A percentile compares a stretch with the other conserved stretches of the same genome.
Evolutionary conservation across 192 early-diverging fungal species (phyloP).

Genomic region (Coemansia interrupta): DNA sequence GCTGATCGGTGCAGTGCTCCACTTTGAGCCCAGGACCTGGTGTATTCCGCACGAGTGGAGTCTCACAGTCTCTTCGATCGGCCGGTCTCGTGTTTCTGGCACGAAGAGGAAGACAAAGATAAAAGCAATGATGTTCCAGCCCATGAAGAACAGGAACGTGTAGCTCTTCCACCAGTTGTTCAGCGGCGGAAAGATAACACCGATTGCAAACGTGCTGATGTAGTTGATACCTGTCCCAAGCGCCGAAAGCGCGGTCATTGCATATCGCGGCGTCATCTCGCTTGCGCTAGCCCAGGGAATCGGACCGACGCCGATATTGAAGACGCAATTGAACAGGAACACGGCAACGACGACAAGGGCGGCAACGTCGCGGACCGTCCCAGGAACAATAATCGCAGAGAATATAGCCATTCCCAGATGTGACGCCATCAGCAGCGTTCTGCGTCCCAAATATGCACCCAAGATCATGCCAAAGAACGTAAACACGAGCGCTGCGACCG

Average conservation of each 20-base stretch:
- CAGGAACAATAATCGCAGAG: slow-evolving; percentile 60
- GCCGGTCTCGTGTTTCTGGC: slow-evolving; percentile 77
- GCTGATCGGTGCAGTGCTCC: slow-evolving; percentile 20
- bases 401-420: slow-evolving; percentile 60
- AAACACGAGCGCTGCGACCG: slow-evolving; percentile 45
- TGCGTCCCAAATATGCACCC: slow-evolving; percentile 68
- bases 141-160: slow-evolving; percentile 66
- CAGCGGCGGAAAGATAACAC: slow-evolving; percentile 58
- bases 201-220: slow-evolving; percentile 58
- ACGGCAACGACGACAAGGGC: slow-evolving; percentile 59
- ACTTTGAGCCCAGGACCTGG: slow-evolving; percentile 40
- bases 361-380: slow-evolving; percentile 49
- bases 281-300: slow-evolving; percentile 79
- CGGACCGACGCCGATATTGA: slow-evolving; percentile 75
- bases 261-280: slow-evolving; percentile 75
- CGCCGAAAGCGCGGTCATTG: slow-evolving; percentile 64
- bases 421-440: slow-evolving; percentile 66
- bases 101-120: slow-evolving; percentile 65
- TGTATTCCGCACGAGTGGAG: slow-evolving; percentile 50
- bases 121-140: slow-evolving; percentile 59
- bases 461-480: slow-evolving; percentile 51
- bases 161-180: slow-evolving; percentile 53
- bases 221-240: slow-evolving; percentile 75
- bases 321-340: slow-evolving; percentile 71
- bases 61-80: slow-evolving; percentile 60